phyloP scores from a whole-genome alignment of 768 basidiomycete species.

The Mycena venus region DNA sequence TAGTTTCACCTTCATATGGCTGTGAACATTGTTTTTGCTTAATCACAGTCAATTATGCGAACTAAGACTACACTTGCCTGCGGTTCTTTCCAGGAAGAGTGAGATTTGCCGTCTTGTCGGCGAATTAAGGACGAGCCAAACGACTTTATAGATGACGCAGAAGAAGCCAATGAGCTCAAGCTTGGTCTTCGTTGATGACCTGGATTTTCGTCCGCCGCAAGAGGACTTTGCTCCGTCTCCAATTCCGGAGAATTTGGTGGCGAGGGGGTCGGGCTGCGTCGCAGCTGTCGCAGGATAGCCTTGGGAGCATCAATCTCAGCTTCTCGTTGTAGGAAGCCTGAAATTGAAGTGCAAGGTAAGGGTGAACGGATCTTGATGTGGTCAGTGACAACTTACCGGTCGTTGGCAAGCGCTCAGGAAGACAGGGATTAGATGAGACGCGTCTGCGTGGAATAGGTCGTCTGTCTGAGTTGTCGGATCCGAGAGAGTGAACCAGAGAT shows the following conservation, averaged over 20 bases:
- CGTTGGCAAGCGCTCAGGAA: conserved; percentile 79
- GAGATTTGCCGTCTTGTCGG: conserved; percentile 20
- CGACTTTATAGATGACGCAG: conserved; percentile 49
- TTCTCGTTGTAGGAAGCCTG: conserved; percentile 79
- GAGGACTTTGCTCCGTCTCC: conserved; percentile 29
- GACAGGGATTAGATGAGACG: conserved; percentile 65
- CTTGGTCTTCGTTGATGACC: conserved; percentile 39
- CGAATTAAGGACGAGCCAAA: conserved; percentile 38
- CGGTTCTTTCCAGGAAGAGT: conserved; percentile 62
- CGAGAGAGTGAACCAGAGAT: conserved; percentile 50
- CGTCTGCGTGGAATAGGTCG: conserved; percentile 51
- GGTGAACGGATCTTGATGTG: conserved; percentile 17
- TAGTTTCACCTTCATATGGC: conserved; percentile 27
- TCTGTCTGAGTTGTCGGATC: conserved; percentile 39
- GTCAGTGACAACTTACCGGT: conserved; percentile 48
- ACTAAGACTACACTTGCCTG: conserved; percentile 53
- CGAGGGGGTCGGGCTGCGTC: conserved; percentile 58
- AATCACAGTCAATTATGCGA: not conserved
- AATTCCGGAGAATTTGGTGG: conserved; percentile 31
- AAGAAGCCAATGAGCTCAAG: conserved; percentile 39
- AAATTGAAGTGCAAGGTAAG: not conserved
- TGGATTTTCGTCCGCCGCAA: conserved; percentile 27
- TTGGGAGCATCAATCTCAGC: conserved; percentile 70
- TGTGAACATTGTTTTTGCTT: not conserved
- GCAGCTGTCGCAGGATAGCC: conserved; percentile 68